These are phyloP conservation scores for Sophora flavescens DNA, from an alignment of 306 rosid genomes.

Conservation along the genomic window DNA sequence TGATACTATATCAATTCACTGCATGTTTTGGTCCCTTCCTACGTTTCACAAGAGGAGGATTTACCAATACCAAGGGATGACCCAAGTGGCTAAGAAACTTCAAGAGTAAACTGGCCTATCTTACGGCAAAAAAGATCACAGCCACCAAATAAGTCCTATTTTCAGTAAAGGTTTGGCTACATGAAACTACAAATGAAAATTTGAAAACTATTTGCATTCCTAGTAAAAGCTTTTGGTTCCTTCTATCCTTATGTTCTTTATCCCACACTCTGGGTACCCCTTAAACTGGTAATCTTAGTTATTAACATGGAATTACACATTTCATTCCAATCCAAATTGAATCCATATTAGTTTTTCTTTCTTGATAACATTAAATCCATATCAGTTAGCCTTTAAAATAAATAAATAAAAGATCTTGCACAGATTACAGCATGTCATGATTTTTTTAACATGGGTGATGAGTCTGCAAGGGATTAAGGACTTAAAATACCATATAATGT, in stretches of 20 bases:
- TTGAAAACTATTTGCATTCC: not conserved
- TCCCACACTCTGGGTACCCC: not conserved
- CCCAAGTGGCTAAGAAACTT: not conserved
- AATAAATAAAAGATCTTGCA: not conserved
- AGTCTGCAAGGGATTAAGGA: not conserved
- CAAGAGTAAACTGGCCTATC: not conserved
- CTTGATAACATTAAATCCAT: not conserved
- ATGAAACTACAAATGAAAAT: not conserved
- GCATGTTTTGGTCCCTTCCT: constrained; percentile 5
- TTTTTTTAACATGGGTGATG: not conserved
- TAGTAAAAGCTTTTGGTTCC: not conserved
- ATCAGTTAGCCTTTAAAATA: not conserved
- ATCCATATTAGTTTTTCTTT: not conserved
- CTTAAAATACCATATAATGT: constrained; percentile 5
- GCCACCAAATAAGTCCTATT: not conserved
- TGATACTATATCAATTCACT: not conserved
- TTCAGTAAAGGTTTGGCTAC: not conserved
- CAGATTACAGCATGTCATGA: not conserved
- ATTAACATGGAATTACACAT: not conserved
- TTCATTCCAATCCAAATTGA: not conserved
- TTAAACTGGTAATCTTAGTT: not conserved
- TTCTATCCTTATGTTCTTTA: not conserved
- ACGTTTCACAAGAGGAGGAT: constrained; percentile 14
- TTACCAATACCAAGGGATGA: not conserved
- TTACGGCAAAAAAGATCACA: not conserved